phyloP scores from a whole-genome alignment of 2,329 filamentous ascomycete species.

The Arthrobotrys conoides region DNA sequence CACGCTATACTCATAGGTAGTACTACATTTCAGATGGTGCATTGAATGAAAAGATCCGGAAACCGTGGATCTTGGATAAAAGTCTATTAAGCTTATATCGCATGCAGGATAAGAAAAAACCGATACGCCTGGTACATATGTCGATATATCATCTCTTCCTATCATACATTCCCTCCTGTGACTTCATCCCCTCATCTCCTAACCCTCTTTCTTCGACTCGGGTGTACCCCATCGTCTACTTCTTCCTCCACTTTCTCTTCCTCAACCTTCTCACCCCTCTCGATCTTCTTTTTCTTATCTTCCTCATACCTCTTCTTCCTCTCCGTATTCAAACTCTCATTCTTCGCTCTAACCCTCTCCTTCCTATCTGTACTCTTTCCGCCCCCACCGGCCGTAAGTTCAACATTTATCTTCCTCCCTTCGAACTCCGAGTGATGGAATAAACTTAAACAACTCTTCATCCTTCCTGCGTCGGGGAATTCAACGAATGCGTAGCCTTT shows the following conservation, averaged over 20 bases:
- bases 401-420: conserved; percentile 86
- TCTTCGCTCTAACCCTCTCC: conserved; percentile 86
- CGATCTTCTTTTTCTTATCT: conserved; percentile 48
- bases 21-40: too few relatives aligned
- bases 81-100: conserved; percentile 29
- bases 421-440: conserved; percentile 87
- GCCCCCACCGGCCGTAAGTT: conserved; percentile 90
- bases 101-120: conserved; percentile 3
- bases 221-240: conserved; percentile 55
- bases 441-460: conserved; percentile 91
- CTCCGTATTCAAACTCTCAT: conserved; percentile 83
- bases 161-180: conserved; percentile 14
- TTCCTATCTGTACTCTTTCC: conserved; percentile 80
- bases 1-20: too few relatives aligned
- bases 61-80: conserved; percentile 17
- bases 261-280: conserved; percentile 31
- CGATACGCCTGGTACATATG: conserved; percentile 12
- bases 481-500: conserved; percentile 89
- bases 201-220: conserved; percentile 63
- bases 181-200: conserved; percentile 9
- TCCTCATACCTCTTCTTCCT: conserved; percentile 62
- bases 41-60: background rate
- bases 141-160: background rate
- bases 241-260: conserved; percentile 64
- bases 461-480: conserved; percentile 85